These are phyloP conservation scores for Eucalyptus urophylla DNA, from an alignment of 345 rosid genomes.

Conservation along the genomic window DNA sequence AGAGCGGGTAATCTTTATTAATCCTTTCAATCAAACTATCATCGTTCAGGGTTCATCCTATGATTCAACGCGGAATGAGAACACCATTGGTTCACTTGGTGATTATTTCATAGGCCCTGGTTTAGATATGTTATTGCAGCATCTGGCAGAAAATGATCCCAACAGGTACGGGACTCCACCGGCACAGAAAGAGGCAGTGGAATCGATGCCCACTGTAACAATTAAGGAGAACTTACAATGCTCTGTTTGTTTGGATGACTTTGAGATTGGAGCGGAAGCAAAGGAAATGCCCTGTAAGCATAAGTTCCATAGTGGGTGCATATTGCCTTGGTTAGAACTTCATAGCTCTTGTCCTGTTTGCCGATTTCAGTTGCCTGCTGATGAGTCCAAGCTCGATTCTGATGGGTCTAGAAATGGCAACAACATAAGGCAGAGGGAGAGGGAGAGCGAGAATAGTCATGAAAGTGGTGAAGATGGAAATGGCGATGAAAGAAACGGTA, in stretches of 20 bases:
- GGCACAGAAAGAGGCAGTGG: slow-evolving; percentile 59
- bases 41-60: slow-evolving; percentile 42
- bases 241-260: slow-evolving; percentile 78
- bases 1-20: slow-evolving; percentile 38
- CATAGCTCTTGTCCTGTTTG: slow-evolving; percentile 93
- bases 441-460: not conserved
- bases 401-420: slow-evolving; percentile 16
- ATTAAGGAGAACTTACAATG: slow-evolving; percentile 51
- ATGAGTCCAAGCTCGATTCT: slow-evolving; percentile 46
- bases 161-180: slow-evolving; percentile 85
- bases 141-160: slow-evolving; percentile 65
- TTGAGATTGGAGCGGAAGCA: slow-evolving; percentile 47
- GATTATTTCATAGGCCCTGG: slow-evolving; percentile 85
- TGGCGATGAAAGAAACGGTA: slow-evolving; percentile 37
- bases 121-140: slow-evolving; percentile 61
- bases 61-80: slow-evolving; percentile 25
- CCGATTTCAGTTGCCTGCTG: slow-evolving; percentile 63
- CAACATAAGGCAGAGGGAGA: slow-evolving; percentile 8
- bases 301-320: slow-evolving; percentile 60
- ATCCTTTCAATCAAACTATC: slow-evolving; percentile 50
- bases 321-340: slow-evolving; percentile 89
- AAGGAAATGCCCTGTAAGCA: slow-evolving; percentile 93
- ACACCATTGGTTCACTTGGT: slow-evolving; percentile 42
- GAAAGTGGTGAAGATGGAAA: slow-evolving; percentile 38
- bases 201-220: slow-evolving; percentile 38